Evolutionary conservation across 1,284 basidiomycete genomes (phyloP), one percentile per base, ranked within the genome.

Genomic region (Trametes polyzona): DNA sequence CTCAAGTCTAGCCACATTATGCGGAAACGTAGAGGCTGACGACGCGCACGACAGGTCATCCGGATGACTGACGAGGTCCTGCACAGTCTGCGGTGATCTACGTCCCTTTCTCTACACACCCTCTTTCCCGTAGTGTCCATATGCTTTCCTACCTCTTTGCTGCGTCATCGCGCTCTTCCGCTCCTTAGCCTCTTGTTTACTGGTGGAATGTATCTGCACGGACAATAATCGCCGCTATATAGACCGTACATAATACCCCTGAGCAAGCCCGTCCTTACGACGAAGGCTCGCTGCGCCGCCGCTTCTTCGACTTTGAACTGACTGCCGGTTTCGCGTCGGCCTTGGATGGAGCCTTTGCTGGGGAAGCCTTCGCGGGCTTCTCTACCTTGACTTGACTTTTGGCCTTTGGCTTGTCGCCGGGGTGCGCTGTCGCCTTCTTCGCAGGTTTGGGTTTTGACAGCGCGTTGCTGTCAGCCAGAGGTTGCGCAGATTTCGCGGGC

Each of bases 31-130:
- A n/a, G n/a, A n/a, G n/a, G n/a, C n/a, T n/a, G n/a, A n/a, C n/a
- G n/a, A n/a, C n/a, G n/a, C n/a, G n/a, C n/a, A n/a, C n/a, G 57
- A 26, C 65, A 93, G 92, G 87, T 93, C 27, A 82, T 94, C 59
- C 76, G 83, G 61, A 78, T 80, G 75, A 89, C 89, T 0, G 84
- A 92, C 65, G 76, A 76, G 30, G 86, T 88, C 16, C 65, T 90
- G 59, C 82, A 80, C 66, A 82, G 80, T 30, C 71, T 88, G 53
- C 75, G 77, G 63, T 86, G 54, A 76, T 58, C 24, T 70, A 58
- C 36, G n/a, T 50, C 12, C 23, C 29, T 26, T 12, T 44, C 24
- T 17, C 26, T n/a, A 4, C 26, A n/a, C 23, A 12, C 23, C 14
- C 21, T n/a, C 14, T 7, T 19, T 24, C 11, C 17, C 19, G 26